Evolutionary conservation across 1,284 basidiomycete genomes (phyloP).

Genomic region (Ustilago shanxiensis): DNA sequence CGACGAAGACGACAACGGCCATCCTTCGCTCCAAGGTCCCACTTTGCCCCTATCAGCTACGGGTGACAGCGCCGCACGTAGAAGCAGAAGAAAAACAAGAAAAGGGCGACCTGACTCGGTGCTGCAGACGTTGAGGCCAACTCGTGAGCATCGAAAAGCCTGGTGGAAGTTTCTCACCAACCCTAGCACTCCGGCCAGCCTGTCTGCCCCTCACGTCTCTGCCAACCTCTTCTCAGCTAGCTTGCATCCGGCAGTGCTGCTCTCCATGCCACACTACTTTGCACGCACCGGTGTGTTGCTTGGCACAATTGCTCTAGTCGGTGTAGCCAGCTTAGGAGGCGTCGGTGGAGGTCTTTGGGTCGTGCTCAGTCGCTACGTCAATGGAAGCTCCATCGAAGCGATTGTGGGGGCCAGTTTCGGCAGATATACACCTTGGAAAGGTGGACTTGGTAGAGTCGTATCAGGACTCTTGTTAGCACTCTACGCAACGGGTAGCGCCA

Average conservation of each 20-base stretch:
- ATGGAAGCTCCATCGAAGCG: conserved; percentile 62
- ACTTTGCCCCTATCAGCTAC: conserved; percentile 38
- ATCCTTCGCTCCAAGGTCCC: conserved; percentile 22
- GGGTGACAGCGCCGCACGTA: conserved; percentile 11
- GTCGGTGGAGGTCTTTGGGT: conserved; percentile 68
- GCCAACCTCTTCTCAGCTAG: conserved; percentile 66
- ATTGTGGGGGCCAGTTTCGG: conserved; percentile 65
- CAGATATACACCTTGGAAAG: conserved; percentile 64
- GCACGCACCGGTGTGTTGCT: conserved; percentile 52
- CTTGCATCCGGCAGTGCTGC: conserved; percentile 65
- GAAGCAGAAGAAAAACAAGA: conserved; percentile 8
- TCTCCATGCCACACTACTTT: conserved; percentile 67
- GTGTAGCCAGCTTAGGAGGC: conserved; percentile 59
- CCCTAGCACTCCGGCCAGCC: conserved; percentile 58
- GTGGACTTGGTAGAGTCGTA: conserved; percentile 54
- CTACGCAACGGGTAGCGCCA: conserved; percentile 66
- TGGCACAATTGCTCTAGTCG: conserved; percentile 53
- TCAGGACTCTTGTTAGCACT: conserved; percentile 55
- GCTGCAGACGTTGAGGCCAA: conserved; percentile 30
- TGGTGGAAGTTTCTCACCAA: conserved; percentile 58
- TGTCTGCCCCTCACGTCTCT: conserved; percentile 62
- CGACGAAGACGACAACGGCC: conserved; percentile 41
- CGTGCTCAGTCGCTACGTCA: conserved; percentile 66
- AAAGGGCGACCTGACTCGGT: conserved; percentile 25
- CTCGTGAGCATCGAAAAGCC: conserved; percentile 33